Evolutionary conservation across 176 grass and related monocot species (phyloP).

Genomic region (Avena insularis): DNA sequence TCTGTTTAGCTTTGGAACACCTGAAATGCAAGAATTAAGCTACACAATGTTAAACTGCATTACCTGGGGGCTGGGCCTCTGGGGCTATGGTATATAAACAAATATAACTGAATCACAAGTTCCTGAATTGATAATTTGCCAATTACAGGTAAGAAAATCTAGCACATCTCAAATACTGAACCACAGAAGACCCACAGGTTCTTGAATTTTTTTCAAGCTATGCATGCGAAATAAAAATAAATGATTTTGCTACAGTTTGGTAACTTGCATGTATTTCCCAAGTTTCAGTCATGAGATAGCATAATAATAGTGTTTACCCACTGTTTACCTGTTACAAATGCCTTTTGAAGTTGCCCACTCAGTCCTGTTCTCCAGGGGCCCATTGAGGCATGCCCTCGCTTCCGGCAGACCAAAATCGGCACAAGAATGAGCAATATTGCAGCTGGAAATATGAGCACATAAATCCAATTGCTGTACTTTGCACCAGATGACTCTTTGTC

Average conservation of each 20-base stretch:
- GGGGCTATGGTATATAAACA: not conserved
- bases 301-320: slow-evolving; percentile 51
- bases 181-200: slow-evolving; percentile 21
- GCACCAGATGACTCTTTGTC: slow-evolving; percentile 36
- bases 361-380: slow-evolving; percentile 86
- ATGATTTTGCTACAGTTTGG: not conserved
- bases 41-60: slow-evolving; percentile 20
- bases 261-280: not conserved
- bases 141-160: not conserved
- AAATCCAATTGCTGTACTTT: slow-evolving; percentile 62
- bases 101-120: slow-evolving; percentile 23
- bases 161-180: slow-evolving; percentile 22
- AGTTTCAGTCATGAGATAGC: slow-evolving; percentile 15
- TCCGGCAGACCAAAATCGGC: slow-evolving; percentile 54
- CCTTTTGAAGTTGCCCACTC: slow-evolving; percentile 80
- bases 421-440: slow-evolving; percentile 51
- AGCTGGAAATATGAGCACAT: slow-evolving; percentile 54
- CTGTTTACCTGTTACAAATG: slow-evolving; percentile 79
- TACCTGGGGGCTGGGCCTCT: slow-evolving; percentile 1
- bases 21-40: slow-evolving; percentile 51
- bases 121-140: slow-evolving; percentile 12
- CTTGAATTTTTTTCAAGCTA: slow-evolving; percentile 10
- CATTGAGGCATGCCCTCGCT: slow-evolving; percentile 50
- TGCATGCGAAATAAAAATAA: not conserved
- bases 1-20: slow-evolving; percentile 74